Evolutionary conservation across 2,329 filamentous ascomycete genomes (phyloP), one percentile per base, ranked within the genome.

Genomic region (Emericellopsis atlantica): DNA sequence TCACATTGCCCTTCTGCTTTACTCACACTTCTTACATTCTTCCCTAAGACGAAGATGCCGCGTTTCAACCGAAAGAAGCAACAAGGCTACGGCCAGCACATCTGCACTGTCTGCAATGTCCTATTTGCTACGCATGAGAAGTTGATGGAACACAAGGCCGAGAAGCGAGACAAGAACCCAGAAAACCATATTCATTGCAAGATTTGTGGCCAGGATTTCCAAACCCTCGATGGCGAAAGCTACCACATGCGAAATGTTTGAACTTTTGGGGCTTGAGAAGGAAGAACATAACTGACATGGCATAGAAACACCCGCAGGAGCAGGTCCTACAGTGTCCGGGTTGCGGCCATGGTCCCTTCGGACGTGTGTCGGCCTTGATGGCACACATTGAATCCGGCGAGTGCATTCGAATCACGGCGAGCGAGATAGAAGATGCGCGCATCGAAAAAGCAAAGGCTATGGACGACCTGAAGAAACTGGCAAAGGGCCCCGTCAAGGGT

Each of bases 241-340:
- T 46, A 45, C 1, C 66, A 69, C 41, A 55, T 62, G 16, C 53
- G 57, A 16, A 49, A 58, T 48, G 62, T 65, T 40, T 23, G 56
- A 48, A 18, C 4, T 12, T n/a, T 6, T 6, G 21, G 32, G 10
- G 5, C 15, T 39, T 29, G 16, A 33, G 36, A 18, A 11, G 6
- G 16, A 7, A 21, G 16, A 12, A 7, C n/a, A 14, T 7, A 18
- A 29, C 44, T 53, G 16, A 53, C 38, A 5, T 5, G 24, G 2
- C 16, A 2, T 6, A 69, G 65, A 38, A 47, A 10, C 68, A 71
- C 43, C 56, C 57, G 6, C 46, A 57, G 11, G 48, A 54, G 15
- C 65, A 70, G 40, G 44, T 60, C 2, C 56, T 76, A 2, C 37
- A 46, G 3, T 76, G 72, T 37, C 68, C 69, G 1, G 70, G 64